These are phyloP conservation scores for Leucosporidium scottii DNA, from an alignment of 768 basidiomycete genomes.

Conservation along the genomic window DNA sequence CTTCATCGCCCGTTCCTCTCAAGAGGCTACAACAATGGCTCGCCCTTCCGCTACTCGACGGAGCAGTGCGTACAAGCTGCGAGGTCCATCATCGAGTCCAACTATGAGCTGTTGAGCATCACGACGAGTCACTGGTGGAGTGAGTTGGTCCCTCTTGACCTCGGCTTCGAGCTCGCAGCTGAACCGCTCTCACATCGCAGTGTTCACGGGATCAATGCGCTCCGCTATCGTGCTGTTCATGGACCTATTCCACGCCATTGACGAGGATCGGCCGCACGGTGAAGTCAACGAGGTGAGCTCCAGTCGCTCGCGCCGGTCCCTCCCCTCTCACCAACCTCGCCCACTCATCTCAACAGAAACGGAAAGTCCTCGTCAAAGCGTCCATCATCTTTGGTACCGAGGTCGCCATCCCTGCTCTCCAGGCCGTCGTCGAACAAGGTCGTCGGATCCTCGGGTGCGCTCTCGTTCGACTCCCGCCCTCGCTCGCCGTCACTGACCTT, in stretches of 20 bases:
- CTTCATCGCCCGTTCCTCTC: conserved; percentile 32
- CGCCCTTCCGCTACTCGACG: conserved; percentile 21
- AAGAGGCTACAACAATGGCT: conserved; percentile 24
- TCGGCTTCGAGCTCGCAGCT: not conserved
- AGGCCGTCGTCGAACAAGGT: conserved; percentile 30
- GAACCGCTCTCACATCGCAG: not conserved
- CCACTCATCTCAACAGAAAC: conserved; percentile 6
- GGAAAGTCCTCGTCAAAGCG: conserved; percentile 20
- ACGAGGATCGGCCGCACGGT: conserved; percentile 19
- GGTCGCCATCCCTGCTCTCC: conserved; percentile 24
- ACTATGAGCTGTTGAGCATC: conserved; percentile 19
- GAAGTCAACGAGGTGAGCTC: conserved; percentile 18
- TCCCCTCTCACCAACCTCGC: not conserved
- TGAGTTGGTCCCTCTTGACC: not conserved
- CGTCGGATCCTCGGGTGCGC: conserved; percentile 25
- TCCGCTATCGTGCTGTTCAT: conserved; percentile 27
- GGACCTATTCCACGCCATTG: conserved; percentile 33
- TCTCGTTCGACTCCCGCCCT: not conserved
- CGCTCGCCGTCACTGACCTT: too few species aligned
- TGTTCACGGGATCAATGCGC: conserved; percentile 26
- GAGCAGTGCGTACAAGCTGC: conserved; percentile 25
- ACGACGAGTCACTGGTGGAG: conserved; percentile 25
- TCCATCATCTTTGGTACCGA: conserved; percentile 19
- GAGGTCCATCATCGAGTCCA: conserved; percentile 21
- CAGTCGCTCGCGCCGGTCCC: too few species aligned